Evolutionary conservation across 1,284 basidiomycete species (phyloP).

Genomic region (Cystobasidium slooffiae): DNA sequence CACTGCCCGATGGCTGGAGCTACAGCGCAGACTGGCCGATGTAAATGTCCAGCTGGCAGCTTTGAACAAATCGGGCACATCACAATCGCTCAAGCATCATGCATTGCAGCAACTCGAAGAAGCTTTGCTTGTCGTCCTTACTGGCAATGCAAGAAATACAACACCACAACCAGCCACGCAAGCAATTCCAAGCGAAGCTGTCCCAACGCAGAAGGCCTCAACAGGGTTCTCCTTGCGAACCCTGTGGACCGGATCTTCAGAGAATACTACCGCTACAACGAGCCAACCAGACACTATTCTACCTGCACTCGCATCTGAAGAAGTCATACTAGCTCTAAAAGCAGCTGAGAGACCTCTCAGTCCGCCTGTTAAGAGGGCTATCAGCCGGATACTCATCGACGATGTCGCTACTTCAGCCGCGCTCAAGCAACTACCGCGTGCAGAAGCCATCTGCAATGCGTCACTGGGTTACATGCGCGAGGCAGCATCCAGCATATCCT

Average conservation of each 20-base stretch:
- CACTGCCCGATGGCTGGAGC: conserved; percentile 3
- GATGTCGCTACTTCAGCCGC: not conserved
- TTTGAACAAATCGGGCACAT: not conserved
- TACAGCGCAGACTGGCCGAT: conserved; percentile 11
- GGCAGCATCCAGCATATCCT: not conserved
- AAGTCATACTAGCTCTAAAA: not conserved
- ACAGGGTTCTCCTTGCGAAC: too few relatives aligned
- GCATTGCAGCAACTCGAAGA: not conserved
- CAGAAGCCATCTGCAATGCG: conserved; percentile 15
- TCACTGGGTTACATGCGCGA: conserved; percentile 2
- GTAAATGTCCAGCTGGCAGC: conserved; percentile 1
- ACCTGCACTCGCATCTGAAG: not conserved
- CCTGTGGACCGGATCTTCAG: too few relatives aligned
- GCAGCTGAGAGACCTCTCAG: not conserved
- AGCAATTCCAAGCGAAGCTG: too few relatives aligned
- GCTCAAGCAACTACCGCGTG: conserved; percentile 5
- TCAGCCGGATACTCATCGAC: conserved; percentile 13
- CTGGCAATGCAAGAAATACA: not conserved
- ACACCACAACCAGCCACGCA: too few relatives aligned
- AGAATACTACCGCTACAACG: too few relatives aligned
- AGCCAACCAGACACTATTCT: too few relatives aligned
- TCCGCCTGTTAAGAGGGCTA: not conserved
- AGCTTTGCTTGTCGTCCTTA: not conserved
- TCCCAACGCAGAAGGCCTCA: too few relatives aligned
- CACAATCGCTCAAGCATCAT: not conserved